A percentile compares a stretch with the other conserved stretches of the same genome.
phyloP scores from a whole-genome alignment of 768 basidiomycete genomes.

The Lanmaoa pseudosensibilis region DNA sequence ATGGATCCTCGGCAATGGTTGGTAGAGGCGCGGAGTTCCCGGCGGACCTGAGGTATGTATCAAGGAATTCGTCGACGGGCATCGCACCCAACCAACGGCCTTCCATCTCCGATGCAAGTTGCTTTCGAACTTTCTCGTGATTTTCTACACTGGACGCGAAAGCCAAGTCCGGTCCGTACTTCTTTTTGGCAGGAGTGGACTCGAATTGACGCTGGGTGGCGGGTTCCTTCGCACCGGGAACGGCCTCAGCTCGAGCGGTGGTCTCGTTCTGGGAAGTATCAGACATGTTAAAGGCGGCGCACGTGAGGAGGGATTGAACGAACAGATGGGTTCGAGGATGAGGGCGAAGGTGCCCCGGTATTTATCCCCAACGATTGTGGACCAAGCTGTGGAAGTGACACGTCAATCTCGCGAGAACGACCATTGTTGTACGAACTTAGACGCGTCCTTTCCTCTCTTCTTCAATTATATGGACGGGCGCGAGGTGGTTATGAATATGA shows the following conservation, averaged over 20 bases:
- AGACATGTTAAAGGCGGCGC: neutral
- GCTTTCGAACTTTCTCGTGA: no score
- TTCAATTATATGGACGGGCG: no score
- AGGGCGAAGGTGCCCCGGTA: no score
- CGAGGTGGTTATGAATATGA: no score
- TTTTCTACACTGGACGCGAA: no score
- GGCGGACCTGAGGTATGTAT: neutral
- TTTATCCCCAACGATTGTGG: neutral
- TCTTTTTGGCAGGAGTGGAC: no score
- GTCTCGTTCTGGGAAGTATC: neutral
- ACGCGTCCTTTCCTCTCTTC: no score
- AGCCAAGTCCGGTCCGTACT: no score
- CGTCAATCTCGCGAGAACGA: neutral
- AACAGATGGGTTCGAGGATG: no score
- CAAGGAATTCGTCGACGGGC: neutral
- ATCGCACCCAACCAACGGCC: neutral
- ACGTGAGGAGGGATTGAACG: no score
- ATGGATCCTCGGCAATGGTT: neutral
- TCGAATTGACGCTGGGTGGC: neutral
- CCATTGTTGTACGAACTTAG: neutral
- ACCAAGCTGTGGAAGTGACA: neutral
- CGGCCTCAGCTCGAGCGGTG: neutral
- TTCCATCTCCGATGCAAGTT: neutral
- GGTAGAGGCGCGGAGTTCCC: no score
- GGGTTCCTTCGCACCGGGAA: neutral